Evolutionary conservation across 805 yeast genomes (phyloP).

Genomic region (Blastobotrys chiropterorum): DNA sequence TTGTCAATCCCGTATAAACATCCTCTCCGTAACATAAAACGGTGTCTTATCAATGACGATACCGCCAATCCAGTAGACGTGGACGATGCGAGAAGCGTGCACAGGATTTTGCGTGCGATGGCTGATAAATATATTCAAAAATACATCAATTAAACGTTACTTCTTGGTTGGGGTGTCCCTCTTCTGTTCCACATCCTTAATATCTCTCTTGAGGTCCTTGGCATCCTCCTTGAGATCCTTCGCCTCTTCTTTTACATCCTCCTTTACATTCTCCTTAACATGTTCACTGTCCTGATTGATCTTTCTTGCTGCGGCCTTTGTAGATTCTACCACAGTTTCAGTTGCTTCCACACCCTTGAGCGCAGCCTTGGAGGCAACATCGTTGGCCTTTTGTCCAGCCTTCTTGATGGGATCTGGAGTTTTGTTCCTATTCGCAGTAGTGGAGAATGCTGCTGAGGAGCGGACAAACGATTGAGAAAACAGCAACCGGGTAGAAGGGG

Average conservation of each 20-base stretch:
- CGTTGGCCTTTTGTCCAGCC: slow-evolving; percentile 11
- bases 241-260: slow-evolving; percentile 1
- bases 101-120: too few species aligned
- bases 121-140: background rate
- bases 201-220: background rate
- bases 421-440: background rate
- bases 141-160: background rate
- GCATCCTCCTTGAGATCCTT: background rate
- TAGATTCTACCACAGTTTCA: slow-evolving; percentile 7
- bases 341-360: slow-evolving; percentile 11
- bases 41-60: too few species aligned
- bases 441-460: background rate
- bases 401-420: slow-evolving; percentile 9
- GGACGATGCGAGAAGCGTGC: too few species aligned
- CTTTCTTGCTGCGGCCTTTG: slow-evolving; percentile 9
- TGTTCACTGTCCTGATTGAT: background rate
- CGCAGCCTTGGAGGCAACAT: slow-evolving; percentile 10
- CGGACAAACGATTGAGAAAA: background rate
- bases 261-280: background rate
- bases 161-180: background rate
- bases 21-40: too few species aligned
- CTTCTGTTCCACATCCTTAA: background rate
- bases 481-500: background rate
- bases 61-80: too few species aligned
- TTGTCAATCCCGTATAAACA: too few species aligned